Evolutionary conservation across 2,329 filamentous ascomycete species (phyloP).

Genomic region (Penicillium sp.): DNA sequence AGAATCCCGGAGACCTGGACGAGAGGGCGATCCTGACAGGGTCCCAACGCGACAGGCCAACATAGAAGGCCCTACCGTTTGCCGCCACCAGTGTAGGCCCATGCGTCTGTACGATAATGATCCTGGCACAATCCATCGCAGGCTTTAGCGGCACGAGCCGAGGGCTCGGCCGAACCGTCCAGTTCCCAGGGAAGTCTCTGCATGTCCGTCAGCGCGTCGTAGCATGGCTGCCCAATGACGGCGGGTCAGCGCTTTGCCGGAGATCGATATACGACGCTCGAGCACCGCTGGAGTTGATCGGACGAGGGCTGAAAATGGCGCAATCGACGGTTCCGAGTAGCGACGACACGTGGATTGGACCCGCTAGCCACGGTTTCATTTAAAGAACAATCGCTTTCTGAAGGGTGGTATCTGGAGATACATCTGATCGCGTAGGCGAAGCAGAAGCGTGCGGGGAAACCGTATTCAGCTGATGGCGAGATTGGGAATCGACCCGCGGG

Average conservation of each 20-base stretch:
- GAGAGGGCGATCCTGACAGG: background rate
- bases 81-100: background rate
- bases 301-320: background rate
- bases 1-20: background rate
- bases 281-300: background rate
- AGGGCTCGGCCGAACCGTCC: conserved; percentile 3
- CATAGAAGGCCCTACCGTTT: background rate
- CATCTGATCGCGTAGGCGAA: conserved; percentile 14
- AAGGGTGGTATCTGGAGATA: conserved; percentile 1
- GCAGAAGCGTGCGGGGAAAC: conserved; percentile 12
- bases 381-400: background rate
- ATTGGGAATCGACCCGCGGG: conserved; percentile 2
- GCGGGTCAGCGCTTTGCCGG: background rate
- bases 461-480: background rate
- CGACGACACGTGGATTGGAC: background rate
- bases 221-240: background rate
- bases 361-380: background rate
- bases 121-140: background rate
- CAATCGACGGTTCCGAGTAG: background rate
- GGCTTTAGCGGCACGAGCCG: conserved; percentile 15
- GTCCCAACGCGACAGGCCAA: background rate
- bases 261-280: background rate
- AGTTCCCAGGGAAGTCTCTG: conserved; percentile 2
- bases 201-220: background rate
- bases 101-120: background rate